A percentile compares a stretch with the other conserved stretches of the same genome.
Evolutionary conservation across 1,284 basidiomycete species (phyloP).

Genomic region (Naganishia sp.): DNA sequence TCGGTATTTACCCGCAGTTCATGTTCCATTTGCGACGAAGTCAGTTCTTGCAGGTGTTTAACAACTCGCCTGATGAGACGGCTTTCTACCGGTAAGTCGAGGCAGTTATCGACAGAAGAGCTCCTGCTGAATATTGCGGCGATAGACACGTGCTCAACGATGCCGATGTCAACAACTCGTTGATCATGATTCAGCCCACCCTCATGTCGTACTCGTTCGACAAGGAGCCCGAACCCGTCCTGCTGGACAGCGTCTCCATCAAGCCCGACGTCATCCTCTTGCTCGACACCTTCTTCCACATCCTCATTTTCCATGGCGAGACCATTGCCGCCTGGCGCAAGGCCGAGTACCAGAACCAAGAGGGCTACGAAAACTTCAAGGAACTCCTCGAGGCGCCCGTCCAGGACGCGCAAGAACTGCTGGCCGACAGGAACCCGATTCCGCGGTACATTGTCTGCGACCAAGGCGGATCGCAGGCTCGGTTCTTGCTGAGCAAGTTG

Average conservation of each 20-base stretch:
- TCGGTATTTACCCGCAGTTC: conserved; percentile 99
- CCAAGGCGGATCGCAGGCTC: conserved; percentile 94
- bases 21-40: conserved; percentile 99
- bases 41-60: conserved; percentile 99
- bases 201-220: conserved; percentile 99
- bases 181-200: conserved; percentile 99
- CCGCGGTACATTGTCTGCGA: conserved; percentile 98
- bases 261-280: conserved; percentile 94
- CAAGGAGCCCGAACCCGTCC: conserved; percentile 81
- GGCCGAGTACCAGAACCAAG: conserved; percentile 98
- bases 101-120: too few relatives aligned
- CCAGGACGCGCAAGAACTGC: conserved; percentile 75
- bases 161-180: conserved; percentile 97
- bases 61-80: conserved; percentile 99
- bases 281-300: conserved; percentile 99
- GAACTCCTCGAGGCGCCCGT: conserved; percentile 85
- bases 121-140: conserved; percentile 18
- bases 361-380: conserved; percentile 98
- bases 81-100: conserved; percentile 82
- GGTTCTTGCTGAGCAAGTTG: conserved; percentile 93
- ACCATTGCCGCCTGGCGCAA: conserved; percentile 98
- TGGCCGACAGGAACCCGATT: conserved; percentile 93
- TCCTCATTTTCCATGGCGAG: conserved; percentile 99
- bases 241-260: conserved; percentile 96
- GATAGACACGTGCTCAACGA: conserved; percentile 89